Evolutionary conservation across 1,284 basidiomycete species (phyloP).

Genomic region (Mixia osmundae): DNA sequence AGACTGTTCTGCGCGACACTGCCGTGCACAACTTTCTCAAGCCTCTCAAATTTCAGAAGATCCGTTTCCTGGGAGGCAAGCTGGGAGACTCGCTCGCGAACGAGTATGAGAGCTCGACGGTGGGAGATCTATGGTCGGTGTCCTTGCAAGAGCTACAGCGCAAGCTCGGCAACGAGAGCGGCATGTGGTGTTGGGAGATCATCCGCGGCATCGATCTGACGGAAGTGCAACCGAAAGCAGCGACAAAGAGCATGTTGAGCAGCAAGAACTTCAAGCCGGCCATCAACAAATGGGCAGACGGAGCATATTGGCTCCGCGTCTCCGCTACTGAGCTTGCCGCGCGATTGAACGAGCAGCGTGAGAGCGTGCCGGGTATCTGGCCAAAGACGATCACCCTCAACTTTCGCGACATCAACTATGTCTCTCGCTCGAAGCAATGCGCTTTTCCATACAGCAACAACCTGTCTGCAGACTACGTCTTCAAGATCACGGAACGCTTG

Average conservation of each 20-base stretch:
- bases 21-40: conserved; percentile 59
- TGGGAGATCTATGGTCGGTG: conserved; percentile 58
- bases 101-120: conserved; percentile 67
- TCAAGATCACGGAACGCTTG: conserved; percentile 51
- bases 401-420: conserved; percentile 28
- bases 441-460: conserved; percentile 19
- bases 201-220: conserved; percentile 60
- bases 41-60: conserved; percentile 76
- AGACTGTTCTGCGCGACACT: conserved; percentile 56
- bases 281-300: conserved; percentile 41
- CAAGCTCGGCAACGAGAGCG: conserved; percentile 53
- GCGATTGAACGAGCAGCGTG: conserved; percentile 57
- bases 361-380: conserved; percentile 47
- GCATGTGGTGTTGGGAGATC: conserved; percentile 70
- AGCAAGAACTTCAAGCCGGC: conserved; percentile 68
- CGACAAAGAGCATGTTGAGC: conserved; percentile 73
- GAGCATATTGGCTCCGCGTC: conserved; percentile 59
- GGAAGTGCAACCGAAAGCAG: conserved; percentile 72
- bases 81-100: conserved; percentile 65
- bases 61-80: conserved; percentile 85
- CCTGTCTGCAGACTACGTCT: conserved; percentile 29
- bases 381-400: conserved; percentile 71
- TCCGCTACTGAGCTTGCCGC: conserved; percentile 71
- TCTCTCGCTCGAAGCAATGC: conserved; percentile 16
- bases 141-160: conserved; percentile 49